Evolutionary conservation across 202 grass and related monocot genomes (phyloP).

Genomic region (Digitaria exilis): DNA sequence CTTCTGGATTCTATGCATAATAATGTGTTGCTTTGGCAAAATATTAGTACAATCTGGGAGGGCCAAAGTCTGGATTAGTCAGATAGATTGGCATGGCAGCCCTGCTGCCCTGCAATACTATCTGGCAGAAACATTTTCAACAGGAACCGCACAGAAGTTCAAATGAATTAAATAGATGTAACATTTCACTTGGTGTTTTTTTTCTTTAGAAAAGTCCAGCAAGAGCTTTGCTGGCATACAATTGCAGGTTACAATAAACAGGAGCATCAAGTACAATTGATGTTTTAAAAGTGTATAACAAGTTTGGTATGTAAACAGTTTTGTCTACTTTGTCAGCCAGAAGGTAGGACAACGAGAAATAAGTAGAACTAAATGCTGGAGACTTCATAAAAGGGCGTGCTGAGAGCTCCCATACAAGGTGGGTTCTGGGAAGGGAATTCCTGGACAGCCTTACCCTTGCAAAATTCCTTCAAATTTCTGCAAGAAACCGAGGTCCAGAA

Average conservation of each 20-base stretch:
- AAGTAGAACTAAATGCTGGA: constrained; percentile 2
- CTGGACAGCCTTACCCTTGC: too few relatives aligned
- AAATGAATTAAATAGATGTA: background rate
- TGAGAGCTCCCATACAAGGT: too few relatives aligned
- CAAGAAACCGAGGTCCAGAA: too few relatives aligned
- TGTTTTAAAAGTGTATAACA: constrained; percentile 54
- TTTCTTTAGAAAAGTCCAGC: too few relatives aligned
- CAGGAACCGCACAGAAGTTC: background rate
- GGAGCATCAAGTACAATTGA: background rate
- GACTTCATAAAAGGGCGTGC: too few relatives aligned
- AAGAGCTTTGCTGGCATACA: too few relatives aligned
- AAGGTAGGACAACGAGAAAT: constrained; percentile 18
- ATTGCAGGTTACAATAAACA: too few relatives aligned
- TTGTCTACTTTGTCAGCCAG: constrained; percentile 41
- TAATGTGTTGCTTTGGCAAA: background rate
- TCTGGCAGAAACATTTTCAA: background rate
- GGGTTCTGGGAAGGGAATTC: too few relatives aligned
- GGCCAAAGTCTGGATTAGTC: background rate
- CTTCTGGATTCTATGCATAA: background rate
- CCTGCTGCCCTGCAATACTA: background rate
- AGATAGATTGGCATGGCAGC: background rate
- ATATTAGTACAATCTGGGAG: background rate
- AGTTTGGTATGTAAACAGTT: constrained; percentile 47
- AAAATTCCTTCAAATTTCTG: too few relatives aligned
- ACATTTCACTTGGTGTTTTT: background rate